Evolutionary conservation across 208 protist genomes (phyloP), one percentile per base, ranked within the genome.

Genomic region (Strigomonas culicis): DNA sequence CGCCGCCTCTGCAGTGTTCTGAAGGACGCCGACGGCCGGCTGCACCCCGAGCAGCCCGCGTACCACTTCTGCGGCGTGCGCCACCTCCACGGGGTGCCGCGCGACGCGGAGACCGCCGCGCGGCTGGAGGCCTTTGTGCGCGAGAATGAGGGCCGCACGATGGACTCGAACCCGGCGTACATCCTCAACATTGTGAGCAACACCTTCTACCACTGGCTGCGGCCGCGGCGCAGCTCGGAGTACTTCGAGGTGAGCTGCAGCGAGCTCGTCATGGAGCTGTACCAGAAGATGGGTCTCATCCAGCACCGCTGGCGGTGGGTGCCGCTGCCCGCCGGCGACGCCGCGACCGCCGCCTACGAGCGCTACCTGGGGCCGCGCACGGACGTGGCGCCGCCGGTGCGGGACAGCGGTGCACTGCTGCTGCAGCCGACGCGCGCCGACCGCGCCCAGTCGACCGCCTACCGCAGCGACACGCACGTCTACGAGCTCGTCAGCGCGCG

Each of bases 61-160:
- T 93, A 93, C 63, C 59, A 59, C 51, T 77, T 82, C 65, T 88
- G 86, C 62, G 59, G 80, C 0, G 81, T 93, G 24, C 81, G 87
- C 28, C 84, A 84, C 22, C 69, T 93, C 43, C 28, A n/a, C 13
- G 17, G 47, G 21, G 41, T 22, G 4, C 49, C n/a, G 13, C 22
- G 4, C 10, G 62, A 53, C 15, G 49, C 25, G 32, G 59, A 63
- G 11, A 32, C 30, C 53, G 36, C 56, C 56, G 55, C 27, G 36
- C 44, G 53, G n/a, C 7, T 82, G 19, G 46, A 57, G n/a, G 64
- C 10, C 22, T 83, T 77, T 36, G 63, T 55, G 39, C 28, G 64
- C 11, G 53, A 60, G 13, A 79, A 70, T 21, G 77, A 59, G 39
- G 74, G 74, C 4, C 77, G 77, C 1, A 39, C 24, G 24, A 66